Evolutionary conservation across 2,329 filamentous ascomycete species (phyloP).

Genomic region (Trichoderma afroharzianum): DNA sequence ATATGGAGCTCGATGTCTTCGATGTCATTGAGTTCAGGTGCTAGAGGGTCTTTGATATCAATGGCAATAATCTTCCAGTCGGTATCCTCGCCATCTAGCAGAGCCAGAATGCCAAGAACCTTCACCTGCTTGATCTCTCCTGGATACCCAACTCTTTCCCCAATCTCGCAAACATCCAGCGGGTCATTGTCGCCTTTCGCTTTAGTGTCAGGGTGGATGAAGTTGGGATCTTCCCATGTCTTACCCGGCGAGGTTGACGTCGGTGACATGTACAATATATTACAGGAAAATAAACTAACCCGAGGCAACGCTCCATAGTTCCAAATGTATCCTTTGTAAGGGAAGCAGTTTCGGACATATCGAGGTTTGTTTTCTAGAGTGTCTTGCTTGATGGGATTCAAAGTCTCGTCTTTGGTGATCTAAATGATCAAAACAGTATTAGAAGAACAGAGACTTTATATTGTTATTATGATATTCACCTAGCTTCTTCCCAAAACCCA

Average conservation of each 20-base stretch:
- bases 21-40: neutral
- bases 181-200: neutral
- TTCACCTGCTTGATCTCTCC: neutral
- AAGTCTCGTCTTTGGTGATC: neutral
- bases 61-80: neutral
- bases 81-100: neutral
- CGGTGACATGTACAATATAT: neutral
- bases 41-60: neutral
- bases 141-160: neutral
- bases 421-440: neutral
- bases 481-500: neutral
- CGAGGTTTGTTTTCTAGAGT: neutral
- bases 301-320: neutral
- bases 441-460: neutral
- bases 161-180: neutral
- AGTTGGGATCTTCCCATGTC: neutral
- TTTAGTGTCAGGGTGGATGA: neutral
- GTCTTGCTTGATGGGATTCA: neutral
- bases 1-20: neutral
- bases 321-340: neutral
- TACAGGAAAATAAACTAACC: neutral
- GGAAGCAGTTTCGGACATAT: neutral
- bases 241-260: neutral
- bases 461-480: neutral
- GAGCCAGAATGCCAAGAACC: neutral